Base-by-base conservation (phyloP, 345 rosid species). In the Populus tremula region DNA sequence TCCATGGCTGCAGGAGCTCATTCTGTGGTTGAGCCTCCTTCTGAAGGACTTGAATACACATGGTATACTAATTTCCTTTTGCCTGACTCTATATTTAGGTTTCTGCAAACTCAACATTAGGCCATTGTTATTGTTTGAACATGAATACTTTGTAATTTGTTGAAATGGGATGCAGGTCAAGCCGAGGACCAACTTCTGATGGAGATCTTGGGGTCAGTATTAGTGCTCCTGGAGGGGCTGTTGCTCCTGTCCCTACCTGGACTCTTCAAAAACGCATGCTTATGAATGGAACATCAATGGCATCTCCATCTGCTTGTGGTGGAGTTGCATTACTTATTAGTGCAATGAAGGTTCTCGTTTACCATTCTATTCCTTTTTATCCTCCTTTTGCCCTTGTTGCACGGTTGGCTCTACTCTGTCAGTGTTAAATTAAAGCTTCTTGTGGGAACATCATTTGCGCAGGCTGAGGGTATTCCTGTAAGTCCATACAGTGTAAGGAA, bases 261-360 rank as follows among this genome's bases (percentile, higher is more conserved):
- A 94, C 98, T 69, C 98, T 94, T 82, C 99, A 96, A 84, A 87
- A 89, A 69, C 96, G 97, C 72, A 94, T 92, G 98, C 95, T 96
- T 74, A 94, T 92, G 99, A 96, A 94, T 87, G 99, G 99, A 77
- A 96, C 99, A 73, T 96, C 99, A 76, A 96, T 96, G 99, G 87
- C 98, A 77, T 96, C 98, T 89, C 99, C 98, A 72, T 96, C 97
- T 81, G 98, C 99, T 70, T 96, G 99, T 88, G 99, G 99, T 63
- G 98, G 97, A 79, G 85, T 92, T 79, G 98, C 97, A 50, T 86
- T 94, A 82, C 89, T 96, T 77, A 74, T 96, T 81, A 94, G 99
- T 80, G 98, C 95, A 71, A 90, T 96, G 97, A 96, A 94, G 98
- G 98, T 93, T 72, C 38, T 67, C 45, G n/a, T 53, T 20, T 53